Evolutionary conservation across 1,284 basidiomycete species (phyloP), one percentile per base, ranked within the genome.

Genomic region (Heterobasidion parviporum): DNA sequence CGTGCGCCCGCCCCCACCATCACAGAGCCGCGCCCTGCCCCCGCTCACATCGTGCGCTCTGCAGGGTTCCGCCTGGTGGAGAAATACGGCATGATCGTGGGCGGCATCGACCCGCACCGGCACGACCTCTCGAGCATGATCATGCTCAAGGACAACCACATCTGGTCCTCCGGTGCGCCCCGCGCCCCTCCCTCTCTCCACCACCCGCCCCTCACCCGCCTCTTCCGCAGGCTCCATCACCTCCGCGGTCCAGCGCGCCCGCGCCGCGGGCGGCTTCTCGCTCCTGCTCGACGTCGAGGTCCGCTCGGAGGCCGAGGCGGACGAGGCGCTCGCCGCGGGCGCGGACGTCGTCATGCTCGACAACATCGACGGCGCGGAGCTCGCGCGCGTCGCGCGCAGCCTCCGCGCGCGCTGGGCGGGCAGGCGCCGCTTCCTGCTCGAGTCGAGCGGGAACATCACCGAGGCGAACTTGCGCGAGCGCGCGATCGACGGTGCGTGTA

Each of bases 101-200:
- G 97, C 26, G 97, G 96, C 5, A 89, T 98, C 61, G 97, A 99
- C 70, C 78, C 92, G 16, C 97, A 99, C 74, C 82, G 97, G n/a
- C 90, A 98, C 66, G 95, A 98, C 72, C 78, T 99, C 36, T 94
- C 91, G 43, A 93, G 90, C 68, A 99, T 99, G 96, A 96, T 99
- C 67, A 99, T 99, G 96, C 84, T 99, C 66, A 99, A 99, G 73
- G 96, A 99, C 68, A 99, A 99, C 70, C 97, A 99, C 68, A 94
- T 99, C 67, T 98, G 94, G 95, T 95, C 94, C 7, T 92, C 88
- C 33, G 94, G 93, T 86, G 63, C 62, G 76, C 65, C 12, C 14
- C 58, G 46, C 47, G 36, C 54, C 38, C 47, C 47, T 7, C 7
- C 8, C 10, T 52, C 51, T 51, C n/a, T 56, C 53, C 38, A 26